phyloP scores from a whole-genome alignment of 148 eudicot species.

The Chenopodium album region DNA sequence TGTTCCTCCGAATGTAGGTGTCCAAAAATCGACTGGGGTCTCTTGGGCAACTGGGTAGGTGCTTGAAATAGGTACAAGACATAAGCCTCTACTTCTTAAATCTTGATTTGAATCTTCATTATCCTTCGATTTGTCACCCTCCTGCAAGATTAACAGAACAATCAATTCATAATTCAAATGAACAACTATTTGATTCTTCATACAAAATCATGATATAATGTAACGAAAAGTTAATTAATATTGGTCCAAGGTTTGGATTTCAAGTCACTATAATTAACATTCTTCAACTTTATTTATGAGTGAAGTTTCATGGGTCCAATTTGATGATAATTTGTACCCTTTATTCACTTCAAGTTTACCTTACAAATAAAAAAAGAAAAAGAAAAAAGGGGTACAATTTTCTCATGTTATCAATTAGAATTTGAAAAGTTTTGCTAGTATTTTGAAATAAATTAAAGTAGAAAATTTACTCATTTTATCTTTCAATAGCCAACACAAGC shows the following conservation, averaged over 20 bases:
- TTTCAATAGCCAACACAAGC: not conserved
- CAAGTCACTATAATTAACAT: not conserved
- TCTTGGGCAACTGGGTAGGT: slow-evolving; percentile 74
- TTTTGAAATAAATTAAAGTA: not conserved
- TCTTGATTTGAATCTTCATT: slow-evolving; percentile 40
- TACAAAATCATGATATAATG: not conserved
- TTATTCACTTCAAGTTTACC: not conserved
- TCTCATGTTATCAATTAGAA: not conserved
- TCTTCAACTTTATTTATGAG: no score
- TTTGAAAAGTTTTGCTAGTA: not conserved
- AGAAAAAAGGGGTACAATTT: not conserved
- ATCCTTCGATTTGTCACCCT: slow-evolving; percentile 23
- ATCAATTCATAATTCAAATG: not conserved
- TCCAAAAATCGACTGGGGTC: slow-evolving; percentile 79
- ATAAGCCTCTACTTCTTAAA: slow-evolving; percentile 69
- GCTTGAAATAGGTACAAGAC: slow-evolving; percentile 83
- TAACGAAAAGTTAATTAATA: not conserved
- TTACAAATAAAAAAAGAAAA: not conserved
- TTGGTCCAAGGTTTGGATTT: no score
- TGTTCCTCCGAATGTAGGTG: slow-evolving; percentile 72
- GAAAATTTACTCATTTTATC: not conserved
- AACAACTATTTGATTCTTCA: no score
- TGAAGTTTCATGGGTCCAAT: not conserved
- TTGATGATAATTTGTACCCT: not conserved
- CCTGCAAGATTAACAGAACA: slow-evolving; percentile 27